Evolutionary conservation across 306 rosid species (phyloP).

Genomic region (Notholithocarpus densiflorus): DNA sequence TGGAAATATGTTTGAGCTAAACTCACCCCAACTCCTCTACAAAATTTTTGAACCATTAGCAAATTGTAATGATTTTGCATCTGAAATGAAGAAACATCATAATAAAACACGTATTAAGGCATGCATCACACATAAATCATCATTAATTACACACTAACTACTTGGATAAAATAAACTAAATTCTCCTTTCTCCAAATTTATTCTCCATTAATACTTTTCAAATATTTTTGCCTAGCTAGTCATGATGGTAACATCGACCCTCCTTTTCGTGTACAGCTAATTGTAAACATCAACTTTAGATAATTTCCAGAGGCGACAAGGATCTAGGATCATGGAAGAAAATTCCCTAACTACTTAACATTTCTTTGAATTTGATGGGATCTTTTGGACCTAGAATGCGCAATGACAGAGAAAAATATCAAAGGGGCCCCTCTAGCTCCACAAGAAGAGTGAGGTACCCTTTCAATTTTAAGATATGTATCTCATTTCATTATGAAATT

Average conservation of each 20-base stretch:
- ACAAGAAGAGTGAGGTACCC: not conserved
- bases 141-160: not conserved
- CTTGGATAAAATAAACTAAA: not conserved
- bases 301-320: conserved; percentile 9
- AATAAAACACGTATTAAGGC: no score
- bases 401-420: not conserved
- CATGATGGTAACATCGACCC: no score
- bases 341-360: conserved; percentile 1
- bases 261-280: no score
- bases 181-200: not conserved
- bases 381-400: not conserved
- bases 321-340: conserved; percentile 20
- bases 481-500: no score
- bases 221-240: no score
- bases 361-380: not conserved
- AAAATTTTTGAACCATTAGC: not conserved
- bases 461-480: not conserved
- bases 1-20: no score
- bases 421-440: conserved; percentile 27
- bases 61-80: no score
- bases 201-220: not conserved
- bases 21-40: not conserved
- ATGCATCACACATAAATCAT: no score
- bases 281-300: no score
- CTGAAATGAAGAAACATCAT: no score